Evolutionary conservation across 495 filamentous ascomycete genomes (phyloP).

Genomic region (Penicillium robsamsonii): DNA sequence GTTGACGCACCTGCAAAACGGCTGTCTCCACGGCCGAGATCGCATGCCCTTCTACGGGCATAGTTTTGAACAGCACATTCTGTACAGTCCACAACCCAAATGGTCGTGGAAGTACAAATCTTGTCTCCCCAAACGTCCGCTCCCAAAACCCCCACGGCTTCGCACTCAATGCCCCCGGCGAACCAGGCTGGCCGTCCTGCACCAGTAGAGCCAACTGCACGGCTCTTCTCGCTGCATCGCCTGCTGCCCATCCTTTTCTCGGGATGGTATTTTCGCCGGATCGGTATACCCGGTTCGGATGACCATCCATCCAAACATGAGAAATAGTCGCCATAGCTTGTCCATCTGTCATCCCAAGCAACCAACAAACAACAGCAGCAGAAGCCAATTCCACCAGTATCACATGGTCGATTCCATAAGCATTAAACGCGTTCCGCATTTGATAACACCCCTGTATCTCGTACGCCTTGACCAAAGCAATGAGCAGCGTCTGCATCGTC

Average conservation of each 20-base stretch:
- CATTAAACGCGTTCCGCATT: conserved; percentile 41
- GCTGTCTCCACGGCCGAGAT: conserved; percentile 41
- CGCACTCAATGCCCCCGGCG: conserved; percentile 30
- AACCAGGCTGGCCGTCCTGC: conserved; percentile 35
- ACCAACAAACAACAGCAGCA: conserved; percentile 34
- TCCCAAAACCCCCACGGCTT: conserved; percentile 40
- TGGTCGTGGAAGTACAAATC: conserved; percentile 27
- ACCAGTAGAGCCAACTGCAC: conserved; percentile 40
- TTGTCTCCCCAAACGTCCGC: conserved; percentile 25
- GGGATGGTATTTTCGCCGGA: conserved; percentile 35
- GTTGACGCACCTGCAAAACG: conserved; percentile 16
- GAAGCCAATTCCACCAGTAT: conserved; percentile 47
- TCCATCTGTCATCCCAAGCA: conserved; percentile 34
- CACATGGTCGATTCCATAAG: conserved; percentile 43
- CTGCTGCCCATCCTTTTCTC: conserved; percentile 49
- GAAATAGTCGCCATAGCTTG: conserved; percentile 38
- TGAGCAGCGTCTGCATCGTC: conserved; percentile 36
- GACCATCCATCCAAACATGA: conserved; percentile 42
- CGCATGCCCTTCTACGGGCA: conserved; percentile 41
- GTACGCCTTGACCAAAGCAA: conserved; percentile 44
- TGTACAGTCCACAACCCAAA: conserved; percentile 37
- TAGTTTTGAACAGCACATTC: conserved; percentile 40
- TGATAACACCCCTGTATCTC: conserved; percentile 49
- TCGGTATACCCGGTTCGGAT: conserved; percentile 37
- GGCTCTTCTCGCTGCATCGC: conserved; percentile 44